Percentiles rank a stretch among this genome's conserved stretches.
Evolutionary conservation across 768 basidiomycete genomes (phyloP).

Genomic region (Daedaleopsis sinensis): DNA sequence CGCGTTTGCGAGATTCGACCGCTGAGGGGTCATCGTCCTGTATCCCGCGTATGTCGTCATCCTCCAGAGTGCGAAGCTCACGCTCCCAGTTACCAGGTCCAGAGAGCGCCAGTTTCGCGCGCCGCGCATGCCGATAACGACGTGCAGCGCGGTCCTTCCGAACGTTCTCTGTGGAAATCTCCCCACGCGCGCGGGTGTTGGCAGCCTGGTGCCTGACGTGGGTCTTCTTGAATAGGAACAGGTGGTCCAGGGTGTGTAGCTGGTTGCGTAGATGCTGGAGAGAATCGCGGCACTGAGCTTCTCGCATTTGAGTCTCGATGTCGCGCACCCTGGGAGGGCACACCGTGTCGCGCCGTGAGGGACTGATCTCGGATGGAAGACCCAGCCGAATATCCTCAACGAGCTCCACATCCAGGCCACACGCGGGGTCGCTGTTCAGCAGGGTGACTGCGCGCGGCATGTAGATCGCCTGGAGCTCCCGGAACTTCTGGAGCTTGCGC

Average conservation of each 20-base stretch:
- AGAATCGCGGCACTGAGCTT: constrained; percentile 19
- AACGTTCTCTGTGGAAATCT: background rate
- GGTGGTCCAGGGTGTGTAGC: constrained; percentile 18
- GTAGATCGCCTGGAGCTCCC: constrained; percentile 14
- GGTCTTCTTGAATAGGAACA: constrained; percentile 13
- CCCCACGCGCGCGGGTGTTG: constrained; percentile 9
- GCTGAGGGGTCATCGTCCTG: background rate
- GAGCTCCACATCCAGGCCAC: background rate
- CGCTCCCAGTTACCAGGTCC: background rate
- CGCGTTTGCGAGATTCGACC: background rate
- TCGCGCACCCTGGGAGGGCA: constrained; percentile 8
- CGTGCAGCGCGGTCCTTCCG: background rate
- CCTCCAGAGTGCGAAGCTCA: background rate
- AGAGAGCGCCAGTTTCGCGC: background rate
- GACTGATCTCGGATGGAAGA: constrained; percentile 26
- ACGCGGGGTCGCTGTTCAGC: background rate
- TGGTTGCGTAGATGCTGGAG: constrained; percentile 20
- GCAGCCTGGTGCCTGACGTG: constrained; percentile 17
- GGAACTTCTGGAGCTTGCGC: constrained; percentile 9
- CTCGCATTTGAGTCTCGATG: constrained; percentile 17
- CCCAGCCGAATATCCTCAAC: constrained; percentile 21
- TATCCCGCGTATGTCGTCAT: background rate
- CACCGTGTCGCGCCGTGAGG: background rate
- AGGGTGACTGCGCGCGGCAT: constrained; percentile 19
- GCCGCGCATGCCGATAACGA: background rate